Percentiles rank a stretch among this genome's conserved stretches.
phyloP scores from a whole-genome alignment of 768 basidiomycete species.

The Candolleomyces eurysporus region DNA sequence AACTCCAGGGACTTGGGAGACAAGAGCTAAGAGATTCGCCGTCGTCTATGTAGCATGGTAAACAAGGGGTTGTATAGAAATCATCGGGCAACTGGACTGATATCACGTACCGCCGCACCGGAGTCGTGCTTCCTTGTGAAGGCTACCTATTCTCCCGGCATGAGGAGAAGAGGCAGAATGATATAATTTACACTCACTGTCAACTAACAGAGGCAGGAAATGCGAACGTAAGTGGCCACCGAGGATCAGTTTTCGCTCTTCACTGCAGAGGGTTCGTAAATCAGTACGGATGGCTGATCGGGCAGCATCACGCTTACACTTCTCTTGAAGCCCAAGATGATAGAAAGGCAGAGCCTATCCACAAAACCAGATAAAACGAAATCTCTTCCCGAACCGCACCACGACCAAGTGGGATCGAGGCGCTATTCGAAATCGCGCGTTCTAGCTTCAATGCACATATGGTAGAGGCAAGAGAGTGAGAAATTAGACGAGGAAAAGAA shows the following conservation, averaged over 20 bases:
- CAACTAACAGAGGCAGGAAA: constrained; percentile 37
- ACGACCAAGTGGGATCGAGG: background rate
- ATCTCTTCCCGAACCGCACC: constrained; percentile 1
- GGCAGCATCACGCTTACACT: constrained; percentile 14
- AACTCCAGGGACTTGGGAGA: constrained; percentile 23
- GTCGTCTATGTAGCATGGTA: background rate
- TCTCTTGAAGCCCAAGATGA: constrained; percentile 13
- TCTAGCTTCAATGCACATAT: background rate
- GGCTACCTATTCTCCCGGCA: background rate
- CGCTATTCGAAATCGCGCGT: background rate
- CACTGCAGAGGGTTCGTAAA: constrained; percentile 1
- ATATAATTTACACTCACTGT: constrained; percentile 21
- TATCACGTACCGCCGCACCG: background rate
- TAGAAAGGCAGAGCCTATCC: constrained; percentile 24
- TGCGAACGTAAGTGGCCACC: constrained; percentile 32
- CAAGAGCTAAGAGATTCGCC: too few species aligned
- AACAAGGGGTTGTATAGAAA: background rate
- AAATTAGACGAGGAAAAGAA: background rate
- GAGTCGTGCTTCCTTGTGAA: background rate
- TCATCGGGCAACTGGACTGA: background rate
- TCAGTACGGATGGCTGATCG: background rate
- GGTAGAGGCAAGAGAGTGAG: background rate
- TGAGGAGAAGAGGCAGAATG: background rate
- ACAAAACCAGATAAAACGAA: constrained; percentile 18
- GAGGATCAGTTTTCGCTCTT: constrained; percentile 18